Evolutionary conservation across 805 yeast genomes (phyloP).

Genomic region (Starmerella ratchasimensis): DNA sequence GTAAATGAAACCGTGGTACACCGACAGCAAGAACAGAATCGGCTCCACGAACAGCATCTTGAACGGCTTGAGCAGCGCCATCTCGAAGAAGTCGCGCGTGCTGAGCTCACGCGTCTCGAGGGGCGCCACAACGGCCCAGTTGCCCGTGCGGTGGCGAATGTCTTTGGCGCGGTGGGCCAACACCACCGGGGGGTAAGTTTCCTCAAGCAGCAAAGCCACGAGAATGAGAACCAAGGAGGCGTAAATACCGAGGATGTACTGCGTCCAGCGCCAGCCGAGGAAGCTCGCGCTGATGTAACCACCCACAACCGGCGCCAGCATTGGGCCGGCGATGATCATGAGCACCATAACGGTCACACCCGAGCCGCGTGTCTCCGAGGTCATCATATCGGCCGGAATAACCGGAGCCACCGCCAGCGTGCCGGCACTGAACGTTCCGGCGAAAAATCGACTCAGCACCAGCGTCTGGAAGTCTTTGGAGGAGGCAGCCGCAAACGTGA

Average conservation of each 20-base stretch:
- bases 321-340: constrained; percentile 17
- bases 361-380: constrained; percentile 11
- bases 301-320: constrained; percentile 24
- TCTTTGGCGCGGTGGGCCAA: constrained; percentile 34
- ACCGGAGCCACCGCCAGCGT: constrained; percentile 23
- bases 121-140: constrained; percentile 39
- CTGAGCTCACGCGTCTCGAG: constrained; percentile 32
- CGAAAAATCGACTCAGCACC: constrained; percentile 62
- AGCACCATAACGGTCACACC: constrained; percentile 11
- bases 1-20: constrained; percentile 30
- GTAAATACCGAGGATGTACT: constrained; percentile 36
- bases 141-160: constrained; percentile 35
- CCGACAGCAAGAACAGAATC: constrained; percentile 26
- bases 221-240: constrained; percentile 24
- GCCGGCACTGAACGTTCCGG: constrained; percentile 71
- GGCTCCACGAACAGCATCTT: constrained; percentile 28
- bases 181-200: constrained; percentile 27
- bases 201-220: constrained; percentile 27
- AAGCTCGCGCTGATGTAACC: constrained; percentile 64
- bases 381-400: constrained; percentile 14
- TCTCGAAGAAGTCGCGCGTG: constrained; percentile 30
- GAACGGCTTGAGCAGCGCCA: constrained; percentile 21
- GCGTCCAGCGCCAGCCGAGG: constrained; percentile 46
- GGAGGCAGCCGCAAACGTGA: constrained; percentile 16
- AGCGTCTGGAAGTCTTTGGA: constrained; percentile 15